Conservation (phyloP, 345 rosid species). For the Eucalyptus erythrocorys region DNA sequence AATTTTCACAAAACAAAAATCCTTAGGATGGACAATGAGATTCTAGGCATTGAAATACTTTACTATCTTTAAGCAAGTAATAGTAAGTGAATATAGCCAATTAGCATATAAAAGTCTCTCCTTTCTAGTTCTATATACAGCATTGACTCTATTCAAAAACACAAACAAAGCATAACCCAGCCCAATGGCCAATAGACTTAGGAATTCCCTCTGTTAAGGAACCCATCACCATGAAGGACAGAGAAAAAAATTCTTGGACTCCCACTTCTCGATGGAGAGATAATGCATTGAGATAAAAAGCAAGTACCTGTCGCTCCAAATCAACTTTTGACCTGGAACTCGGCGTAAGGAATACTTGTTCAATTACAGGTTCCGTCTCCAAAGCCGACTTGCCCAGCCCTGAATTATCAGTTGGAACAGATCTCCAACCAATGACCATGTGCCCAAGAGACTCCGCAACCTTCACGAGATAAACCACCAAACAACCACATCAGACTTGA, state of each 20-base stretch:
- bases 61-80: not conserved
- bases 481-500: not conserved
- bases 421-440: slow-evolving; percentile 86
- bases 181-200: not conserved
- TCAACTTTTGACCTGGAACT: slow-evolving; percentile 59
- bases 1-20: not conserved
- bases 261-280: not conserved
- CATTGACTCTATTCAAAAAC: not conserved
- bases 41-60: not conserved
- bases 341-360: slow-evolving; percentile 90
- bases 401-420: slow-evolving; percentile 80
- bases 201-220: not conserved
- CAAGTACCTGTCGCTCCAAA: slow-evolving; percentile 79
- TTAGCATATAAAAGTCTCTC: not conserved
- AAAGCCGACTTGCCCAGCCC: slow-evolving; percentile 78
- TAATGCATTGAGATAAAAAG: not conserved
- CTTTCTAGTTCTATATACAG: not conserved
- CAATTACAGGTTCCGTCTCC: slow-evolving; percentile 86
- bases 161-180: not conserved
- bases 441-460: slow-evolving; percentile 98
- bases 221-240: not conserved
- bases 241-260: not conserved
- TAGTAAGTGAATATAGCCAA: not conserved
- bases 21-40: not conserved
- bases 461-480: slow-evolving; percentile 10